These are phyloP conservation scores for Coemansia sp. DNA, from an alignment of 192 early-diverging fungal genomes.

Conservation along the genomic window DNA sequence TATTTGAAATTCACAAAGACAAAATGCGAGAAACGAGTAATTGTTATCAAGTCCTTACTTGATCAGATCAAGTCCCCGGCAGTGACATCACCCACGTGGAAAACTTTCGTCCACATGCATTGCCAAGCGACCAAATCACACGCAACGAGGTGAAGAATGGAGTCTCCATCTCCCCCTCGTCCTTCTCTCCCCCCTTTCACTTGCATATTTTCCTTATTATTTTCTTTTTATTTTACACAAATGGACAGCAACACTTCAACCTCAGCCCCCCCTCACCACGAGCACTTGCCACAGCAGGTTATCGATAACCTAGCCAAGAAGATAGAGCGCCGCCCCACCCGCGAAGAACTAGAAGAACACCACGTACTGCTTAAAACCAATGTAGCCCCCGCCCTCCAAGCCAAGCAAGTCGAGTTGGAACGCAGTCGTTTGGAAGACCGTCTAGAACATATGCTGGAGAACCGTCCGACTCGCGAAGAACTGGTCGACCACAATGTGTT, in stretches of 20 bases:
- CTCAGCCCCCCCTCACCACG: constrained; percentile 42
- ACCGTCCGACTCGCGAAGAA: constrained; percentile 60
- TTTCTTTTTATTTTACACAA: background rate
- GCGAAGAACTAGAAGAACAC: constrained; percentile 57
- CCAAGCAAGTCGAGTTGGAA: constrained; percentile 28
- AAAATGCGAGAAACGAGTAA: constrained; percentile 26
- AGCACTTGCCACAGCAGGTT: constrained; percentile 54
- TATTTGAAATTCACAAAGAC: background rate
- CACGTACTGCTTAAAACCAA: constrained; percentile 61
- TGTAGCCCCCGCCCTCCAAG: constrained; percentile 48
- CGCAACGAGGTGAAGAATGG: background rate
- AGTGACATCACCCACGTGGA: background rate
- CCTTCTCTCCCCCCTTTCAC: background rate
- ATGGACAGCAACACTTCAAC: constrained; percentile 36
- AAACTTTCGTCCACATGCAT: background rate
- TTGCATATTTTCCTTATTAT: background rate
- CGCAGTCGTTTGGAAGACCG: constrained; percentile 53
- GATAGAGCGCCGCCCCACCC: constrained; percentile 59
- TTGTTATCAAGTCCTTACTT: background rate
- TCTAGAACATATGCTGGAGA: constrained; percentile 60
- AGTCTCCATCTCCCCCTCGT: background rate
- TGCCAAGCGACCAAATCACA: too few species aligned
- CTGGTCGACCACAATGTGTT: constrained; percentile 64
- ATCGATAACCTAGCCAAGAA: constrained; percentile 55
- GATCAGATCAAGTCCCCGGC: background rate